Base-by-base conservation (phyloP, 2,329 filamentous ascomycete genomes). In the Aspergillus sp. region DNA sequence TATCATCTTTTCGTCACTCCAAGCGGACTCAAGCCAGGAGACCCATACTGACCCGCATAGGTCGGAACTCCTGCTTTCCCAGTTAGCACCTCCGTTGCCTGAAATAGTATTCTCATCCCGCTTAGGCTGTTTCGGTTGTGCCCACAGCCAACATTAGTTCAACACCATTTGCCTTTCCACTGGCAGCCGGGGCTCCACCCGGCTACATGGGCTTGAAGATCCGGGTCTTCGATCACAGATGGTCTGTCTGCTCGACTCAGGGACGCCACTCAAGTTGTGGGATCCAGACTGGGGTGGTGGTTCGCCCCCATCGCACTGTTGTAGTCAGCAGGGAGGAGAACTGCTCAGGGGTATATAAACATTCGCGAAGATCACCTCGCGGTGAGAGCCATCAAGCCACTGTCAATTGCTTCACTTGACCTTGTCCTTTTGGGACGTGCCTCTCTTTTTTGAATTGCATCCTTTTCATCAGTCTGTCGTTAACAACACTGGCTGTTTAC, bases 321-420 rank as follows among this genome's bases (percentile, higher is more conserved):
- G 38, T 40, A 50, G 54, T 49, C 44, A 50, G 50, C 49, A 48
- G 42, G 50, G 48, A 46, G 45, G 50, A 55, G 52, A 54, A 49
- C 42, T 45, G 40, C 55, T 61, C 61, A 68, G 68, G 66, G 67
- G 62, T 70, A 68, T 70, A 70, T 70, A 70, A 67, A 65, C 55
- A 60, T 57, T 40, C 40, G 43, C 38, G 57, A 60, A 58, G 59
- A 59, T 65, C 64, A 54, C 60, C 57, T 60, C 54, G 47, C 45
- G 58, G 42, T 25, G 31, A 20, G 29, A 55, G 49, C 55, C 34
- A 46, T 57, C 60, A 59, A 61, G 52, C 48, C 51, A 53, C 51
- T 52, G 56, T 66, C 61, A 58, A 54, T 64, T 56, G 52, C 59
- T 63, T 64, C 49, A 52, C 17, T 57, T 55, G 44, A 54, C 54